A percentile compares a stretch with the other conserved stretches of the same genome.
Evolutionary conservation across 768 basidiomycete species (phyloP).

Genomic region (Clavulina sp.): DNA sequence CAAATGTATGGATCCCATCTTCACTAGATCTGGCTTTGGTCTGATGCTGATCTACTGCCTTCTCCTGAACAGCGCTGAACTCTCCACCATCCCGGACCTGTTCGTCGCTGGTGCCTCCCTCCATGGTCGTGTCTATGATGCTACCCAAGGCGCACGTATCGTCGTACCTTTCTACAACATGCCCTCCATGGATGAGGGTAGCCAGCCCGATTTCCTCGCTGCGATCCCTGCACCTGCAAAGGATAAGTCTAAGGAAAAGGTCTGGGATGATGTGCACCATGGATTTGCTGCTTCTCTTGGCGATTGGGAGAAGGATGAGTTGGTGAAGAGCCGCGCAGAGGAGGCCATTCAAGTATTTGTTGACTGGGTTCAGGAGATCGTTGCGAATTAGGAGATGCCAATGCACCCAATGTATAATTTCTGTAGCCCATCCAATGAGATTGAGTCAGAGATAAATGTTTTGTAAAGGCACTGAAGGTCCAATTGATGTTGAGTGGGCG

Average conservation of each 20-base stretch:
- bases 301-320: background rate
- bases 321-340: background rate
- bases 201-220: background rate
- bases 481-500: no score
- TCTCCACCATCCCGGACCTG: background rate
- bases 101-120: background rate
- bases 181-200: background rate
- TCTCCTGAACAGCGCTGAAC: background rate
- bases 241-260: background rate
- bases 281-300: background rate
- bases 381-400: no score
- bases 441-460: no score
- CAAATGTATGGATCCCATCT: background rate
- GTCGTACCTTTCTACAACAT: background rate
- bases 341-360: background rate
- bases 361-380: background rate
- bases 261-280: background rate
- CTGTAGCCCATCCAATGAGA: no score
- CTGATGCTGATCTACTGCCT: background rate
- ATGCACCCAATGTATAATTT: no score
- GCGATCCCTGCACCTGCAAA: background rate
- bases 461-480: no score
- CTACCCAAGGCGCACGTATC: background rate
- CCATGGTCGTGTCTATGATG: background rate
- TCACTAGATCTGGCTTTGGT: background rate